Base-by-base conservation (phyloP, 2,329 filamentous ascomycete species). In the Colletotrichum filicis region DNA sequence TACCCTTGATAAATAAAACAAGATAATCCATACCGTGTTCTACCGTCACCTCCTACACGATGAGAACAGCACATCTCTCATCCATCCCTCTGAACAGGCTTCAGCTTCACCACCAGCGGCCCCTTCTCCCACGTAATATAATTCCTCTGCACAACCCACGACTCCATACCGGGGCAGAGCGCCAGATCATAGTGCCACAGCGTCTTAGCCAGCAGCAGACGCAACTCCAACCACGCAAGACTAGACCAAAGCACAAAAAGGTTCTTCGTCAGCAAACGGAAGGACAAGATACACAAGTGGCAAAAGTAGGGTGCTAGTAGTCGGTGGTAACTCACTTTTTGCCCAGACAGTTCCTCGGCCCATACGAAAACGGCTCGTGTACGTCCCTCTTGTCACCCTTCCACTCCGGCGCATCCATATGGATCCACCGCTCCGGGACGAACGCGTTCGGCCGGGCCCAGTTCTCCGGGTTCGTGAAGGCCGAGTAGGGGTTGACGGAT, bases 221-320 rank as follows among this genome's bases (percentile, higher is more conserved):
- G 81, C 82, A 89, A 86, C 76, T 89, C 87, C 24, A 84, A 80
- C 62, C 86, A 87, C 3, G 87, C 86, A 49, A 89, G 79, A 69
- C 85, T 87, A 19, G 5, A 1, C 12, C 16, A 26, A 2, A 6
- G n/a, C 9, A 16, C 24, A 12, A 32, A 3, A 8, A 49, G 42
- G 42, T 3, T 42, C 42, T 1, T 49, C 19, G 56, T 71, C n/a
- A 67, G 68, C 46, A 58, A 26, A 32, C 2, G 30, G 9, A 32
- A 32, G 28, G 28, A 7, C 1, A 28, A 7, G 1, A 28, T 28
- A 7, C 6, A 28, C 28, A 28, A 28, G 28, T 28, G 28, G 28
- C 28, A 28, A 28, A 28, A 28, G 6, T 7, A 28, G 28, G 28
- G 5, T 28, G 28, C 28, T 28, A 28, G 28, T 28, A 28, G 28